phyloP scores from a whole-genome alignment of 192 early-diverging fungal species.

The Spizellomyces punctatus region DNA sequence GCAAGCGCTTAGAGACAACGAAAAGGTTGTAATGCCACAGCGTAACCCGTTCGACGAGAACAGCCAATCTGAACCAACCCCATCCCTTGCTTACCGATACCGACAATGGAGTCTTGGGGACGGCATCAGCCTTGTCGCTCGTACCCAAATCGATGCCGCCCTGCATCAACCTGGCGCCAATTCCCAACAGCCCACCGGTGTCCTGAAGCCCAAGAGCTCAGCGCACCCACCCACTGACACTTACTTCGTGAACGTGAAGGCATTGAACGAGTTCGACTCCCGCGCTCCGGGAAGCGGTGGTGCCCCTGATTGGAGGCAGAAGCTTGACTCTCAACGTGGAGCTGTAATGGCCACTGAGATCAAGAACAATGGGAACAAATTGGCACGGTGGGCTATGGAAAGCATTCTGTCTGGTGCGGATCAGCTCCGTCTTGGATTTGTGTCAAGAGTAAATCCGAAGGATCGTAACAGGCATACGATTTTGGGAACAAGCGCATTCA shows the following conservation, averaged over 20 bases:
- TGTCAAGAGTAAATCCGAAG: constrained; percentile 75
- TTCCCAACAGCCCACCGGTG: constrained; percentile 37
- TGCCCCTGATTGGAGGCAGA: constrained; percentile 92
- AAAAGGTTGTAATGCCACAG: constrained; percentile 59
- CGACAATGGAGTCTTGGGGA: constrained; percentile 81
- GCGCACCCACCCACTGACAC: constrained; percentile 47
- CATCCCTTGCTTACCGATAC: constrained; percentile 83
- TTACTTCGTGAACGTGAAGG: constrained; percentile 67
- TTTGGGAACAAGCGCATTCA: constrained; percentile 81
- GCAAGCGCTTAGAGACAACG: constrained; percentile 66
- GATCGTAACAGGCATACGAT: constrained; percentile 81
- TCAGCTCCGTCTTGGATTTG: constrained; percentile 85
- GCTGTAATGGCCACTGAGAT: constrained; percentile 96
- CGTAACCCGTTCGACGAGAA: constrained; percentile 73
- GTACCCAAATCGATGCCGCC: constrained; percentile 87
- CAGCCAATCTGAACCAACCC: constrained; percentile 53
- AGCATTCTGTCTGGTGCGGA: constrained; percentile 85
- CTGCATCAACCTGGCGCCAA: constrained; percentile 43
- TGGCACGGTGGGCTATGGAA: constrained; percentile 96
- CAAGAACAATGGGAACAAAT: constrained; percentile 95
- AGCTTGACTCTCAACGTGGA: constrained; percentile 91
- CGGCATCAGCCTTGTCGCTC: constrained; percentile 74
- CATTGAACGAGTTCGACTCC: constrained; percentile 93
- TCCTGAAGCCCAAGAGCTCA: constrained; percentile 38
- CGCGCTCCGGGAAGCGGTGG: constrained; percentile 81